Evolutionary conservation across 2,329 filamentous ascomycete species (phyloP), one percentile per base, ranked within the genome.

Genomic region (Colletotrichum cordylinicola): DNA sequence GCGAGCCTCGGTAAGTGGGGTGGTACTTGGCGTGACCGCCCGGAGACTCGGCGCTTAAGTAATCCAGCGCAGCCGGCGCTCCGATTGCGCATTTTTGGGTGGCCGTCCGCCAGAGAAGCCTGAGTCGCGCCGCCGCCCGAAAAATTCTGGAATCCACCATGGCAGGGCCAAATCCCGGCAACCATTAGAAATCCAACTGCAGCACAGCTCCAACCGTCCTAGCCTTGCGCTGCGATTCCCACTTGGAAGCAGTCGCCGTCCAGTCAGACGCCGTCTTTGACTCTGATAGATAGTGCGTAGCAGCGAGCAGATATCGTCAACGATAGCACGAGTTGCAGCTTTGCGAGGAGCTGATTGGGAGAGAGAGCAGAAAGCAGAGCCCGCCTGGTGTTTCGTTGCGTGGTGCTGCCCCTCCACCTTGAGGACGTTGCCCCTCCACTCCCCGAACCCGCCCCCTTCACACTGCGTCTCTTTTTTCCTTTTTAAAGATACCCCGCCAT

Each of bases 401-500:
- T 29, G 4, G 24, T 24, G 24, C 24, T 29, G 29, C 29, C 29
- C 29, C 29, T 29, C 29, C 29, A 29, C 29, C 29, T 29, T 29
- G 29, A 8, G 29, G 29, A 29, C 29, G 29, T 74, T 73, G 73
- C 73, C 73, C 73, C 69, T 75, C 73, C 62, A 67, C 62, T 61
- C 43, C 29, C 58, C 27, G 58, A 33, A 4, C 21, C 39, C 60
- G 33, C 72, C 58, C 52, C 60, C 43, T 39, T 48, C 48, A 56
- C 60, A 27, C 31, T 72, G 62, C 62, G 65, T 69, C 64, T 68
- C 73, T 73, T 67, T 73, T 75, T 73, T 73, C 58, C 70, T 68
- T 70, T 70, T 70, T 70, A 55, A 70, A 70, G 65, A 74, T 75
- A 76, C 74, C 71, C 74, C 66, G 74, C 74, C 74, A 75, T 75